Evolutionary conservation across 306 rosid genomes (phyloP).

Genomic region (Vachellia collinsii): DNA sequence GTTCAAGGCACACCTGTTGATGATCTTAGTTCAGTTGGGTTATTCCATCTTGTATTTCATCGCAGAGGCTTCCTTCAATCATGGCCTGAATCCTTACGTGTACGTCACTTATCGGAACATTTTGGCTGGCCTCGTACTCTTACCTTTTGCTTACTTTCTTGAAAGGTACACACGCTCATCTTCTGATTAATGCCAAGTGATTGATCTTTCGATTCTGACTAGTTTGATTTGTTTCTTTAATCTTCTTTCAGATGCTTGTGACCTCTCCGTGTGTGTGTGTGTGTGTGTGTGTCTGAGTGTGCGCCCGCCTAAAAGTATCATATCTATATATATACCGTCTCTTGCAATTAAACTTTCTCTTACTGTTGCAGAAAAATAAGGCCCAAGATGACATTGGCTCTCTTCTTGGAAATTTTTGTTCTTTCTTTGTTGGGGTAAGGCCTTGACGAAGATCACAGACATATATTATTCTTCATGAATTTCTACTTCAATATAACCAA

Average conservation of each 20-base stretch:
- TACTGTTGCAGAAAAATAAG: conserved; percentile 48
- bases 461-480: neutral
- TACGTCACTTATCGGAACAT: conserved; percentile 60
- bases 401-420: conserved; percentile 58
- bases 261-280: no score
- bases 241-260: neutral
- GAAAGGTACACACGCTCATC: conserved; percentile 45
- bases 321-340: neutral
- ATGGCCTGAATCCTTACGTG: conserved; percentile 68
- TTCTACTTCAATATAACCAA: neutral
- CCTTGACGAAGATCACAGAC: neutral
- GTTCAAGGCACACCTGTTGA: conserved; percentile 58
- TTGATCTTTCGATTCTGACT: neutral
- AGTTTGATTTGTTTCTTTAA: neutral
- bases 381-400: conserved; percentile 53
- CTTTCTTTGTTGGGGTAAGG: conserved; percentile 65
- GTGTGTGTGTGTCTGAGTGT: no score
- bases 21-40: conserved; percentile 46
- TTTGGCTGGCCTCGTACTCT: conserved; percentile 38
- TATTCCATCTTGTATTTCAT: conserved; percentile 56
- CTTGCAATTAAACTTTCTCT: neutral
- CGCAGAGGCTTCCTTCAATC: conserved; percentile 66
- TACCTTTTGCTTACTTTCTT: conserved; percentile 64
- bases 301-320: no score
- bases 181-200: neutral